Base-by-base conservation (phyloP, 805 yeast species). In the Candida andamanensis region DNA sequence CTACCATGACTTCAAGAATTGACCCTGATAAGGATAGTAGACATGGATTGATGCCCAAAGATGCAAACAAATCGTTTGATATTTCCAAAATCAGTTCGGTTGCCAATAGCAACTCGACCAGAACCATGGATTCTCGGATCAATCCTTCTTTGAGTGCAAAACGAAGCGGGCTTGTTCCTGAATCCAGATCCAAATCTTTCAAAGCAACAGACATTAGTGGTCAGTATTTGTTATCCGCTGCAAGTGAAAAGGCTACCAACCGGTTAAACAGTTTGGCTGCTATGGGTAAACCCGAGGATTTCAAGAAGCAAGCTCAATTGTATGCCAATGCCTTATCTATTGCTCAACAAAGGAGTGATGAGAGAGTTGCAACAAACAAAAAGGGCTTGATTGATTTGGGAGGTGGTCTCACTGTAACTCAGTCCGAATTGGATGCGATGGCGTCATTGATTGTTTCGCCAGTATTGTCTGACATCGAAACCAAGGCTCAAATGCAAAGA, bases 381-480 rank as follows among this genome's bases (percentile, higher is more conserved):
- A 74, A 79, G 54, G 70, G 70, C 23, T 47, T 58, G 23, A 65
- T 86, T 46, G 70, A 85, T 49, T 60, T 90, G 41, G 98, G 98
- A 39, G 95, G 95, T 41, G 97, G 97, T 2, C 68, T 85, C 36
- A 74, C 71, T 49, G 76, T 90, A 72, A 67, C 83, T 24, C 81
- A 72, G 38, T 72, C 67, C 14, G 96, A 89, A 49, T 74, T 92
- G 40, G 81, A 85, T 42, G 71, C 71, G 31, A 74, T 90, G 63
- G 97, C 98, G 14, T 63, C 76, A 39, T 71, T 78, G 28, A 68
- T 84, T 49, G 95, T 92, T 36, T 69, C 74, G 44, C 98, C 98
- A 6, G 87, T 90, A 4, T 64, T 90, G 48, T 69, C 67, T 24
- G 89, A 85, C 55, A 76, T 90, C 48, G 67, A 74, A 45, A 58